A percentile compares a stretch with the other conserved stretches of the same genome.
Evolutionary conservation across 2,329 filamentous ascomycete genomes (phyloP).

Genomic region (Arthrinium puccinioides): DNA sequence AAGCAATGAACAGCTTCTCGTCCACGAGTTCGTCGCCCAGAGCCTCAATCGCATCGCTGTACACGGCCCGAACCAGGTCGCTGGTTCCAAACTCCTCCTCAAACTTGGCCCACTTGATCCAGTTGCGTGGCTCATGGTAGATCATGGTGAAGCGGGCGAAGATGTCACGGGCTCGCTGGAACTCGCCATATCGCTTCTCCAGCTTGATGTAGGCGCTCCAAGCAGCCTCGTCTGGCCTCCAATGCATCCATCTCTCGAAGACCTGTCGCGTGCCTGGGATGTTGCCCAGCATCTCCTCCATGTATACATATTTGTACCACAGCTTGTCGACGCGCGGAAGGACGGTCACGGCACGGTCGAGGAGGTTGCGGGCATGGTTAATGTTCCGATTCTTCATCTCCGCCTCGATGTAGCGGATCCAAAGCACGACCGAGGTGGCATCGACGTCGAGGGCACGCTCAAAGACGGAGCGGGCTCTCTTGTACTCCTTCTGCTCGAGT

Average conservation of each 20-base stretch:
- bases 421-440: constrained; percentile 76
- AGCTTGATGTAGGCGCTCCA: constrained; percentile 97
- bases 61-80: constrained; percentile 87
- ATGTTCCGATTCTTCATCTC: constrained; percentile 96
- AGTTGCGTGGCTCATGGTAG: constrained; percentile 90
- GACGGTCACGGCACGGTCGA: constrained; percentile 91
- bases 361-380: constrained; percentile 89
- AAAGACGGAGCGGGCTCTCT: constrained; percentile 84
- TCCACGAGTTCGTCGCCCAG: constrained; percentile 94
- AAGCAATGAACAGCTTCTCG: constrained; percentile 90
- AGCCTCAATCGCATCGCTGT: constrained; percentile 78
- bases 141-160: constrained; percentile 87
- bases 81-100: constrained; percentile 93
- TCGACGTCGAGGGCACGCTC: constrained; percentile 92
- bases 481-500: constrained; percentile 95
- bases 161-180: constrained; percentile 80
- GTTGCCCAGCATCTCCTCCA: constrained; percentile 96
- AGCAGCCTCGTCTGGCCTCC: constrained; percentile 92
- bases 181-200: constrained; percentile 91
- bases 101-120: constrained; percentile 98
- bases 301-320: constrained; percentile 99
- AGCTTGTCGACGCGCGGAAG: constrained; percentile 89
- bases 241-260: constrained; percentile 97
- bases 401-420: constrained; percentile 89
- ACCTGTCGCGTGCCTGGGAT: constrained; percentile 87